Base-by-base conservation (phyloP, 352 stramenopile species). In the Phytophthora podocarpi region DNA sequence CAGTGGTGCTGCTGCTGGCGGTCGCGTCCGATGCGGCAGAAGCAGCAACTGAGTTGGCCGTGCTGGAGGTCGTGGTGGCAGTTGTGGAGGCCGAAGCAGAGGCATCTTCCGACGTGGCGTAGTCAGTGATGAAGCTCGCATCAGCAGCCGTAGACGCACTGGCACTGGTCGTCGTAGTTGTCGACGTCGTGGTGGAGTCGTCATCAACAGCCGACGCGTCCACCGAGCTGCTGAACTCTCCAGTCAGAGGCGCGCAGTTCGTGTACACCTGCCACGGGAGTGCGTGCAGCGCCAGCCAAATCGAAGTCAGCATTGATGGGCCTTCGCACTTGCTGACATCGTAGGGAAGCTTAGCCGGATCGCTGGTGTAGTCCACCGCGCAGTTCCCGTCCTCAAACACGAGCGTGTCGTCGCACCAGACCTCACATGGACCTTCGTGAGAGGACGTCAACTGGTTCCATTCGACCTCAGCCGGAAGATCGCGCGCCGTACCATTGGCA, bases 221-320 rank as follows among this genome's bases (percentile, higher is more conserved):
- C 15, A 67, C 59, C 2, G 59, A 67, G 50, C 28, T 67, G 21
- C 59, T 57, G 27, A 67, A 21, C n/a, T 27, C 59, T 37, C 65
- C 58, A 1, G 26, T 69, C 21, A 77, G 27, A 16, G 57, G 43
- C 12, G 71, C 67, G 32, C 72, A 84, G 57, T 81, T 80, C 4
- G 63, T 82, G 58, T 85, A 85, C 20, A 80, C 48, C 42, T 85
- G 76, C 76, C 76, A 85, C 21, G 64, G 55, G 2, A 59, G 63
- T 34, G 68, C 51, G 64, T 85, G 76, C 34, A 85, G 39, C 2
- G 73, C 70, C 20, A 85, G 64, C 76, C 76, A 85, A 48, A 76
- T 72, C 9, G 62, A 72, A 36, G 57, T 66, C n/a, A 83, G 55
- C 64, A 74, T 50, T 7, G 63, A 64, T 0, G 70, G 45, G 4